Evolutionary conservation across 805 yeast genomes (phyloP), one percentile per base, ranked within the genome.

Genomic region (Brettanomyces bruxellensis): DNA sequence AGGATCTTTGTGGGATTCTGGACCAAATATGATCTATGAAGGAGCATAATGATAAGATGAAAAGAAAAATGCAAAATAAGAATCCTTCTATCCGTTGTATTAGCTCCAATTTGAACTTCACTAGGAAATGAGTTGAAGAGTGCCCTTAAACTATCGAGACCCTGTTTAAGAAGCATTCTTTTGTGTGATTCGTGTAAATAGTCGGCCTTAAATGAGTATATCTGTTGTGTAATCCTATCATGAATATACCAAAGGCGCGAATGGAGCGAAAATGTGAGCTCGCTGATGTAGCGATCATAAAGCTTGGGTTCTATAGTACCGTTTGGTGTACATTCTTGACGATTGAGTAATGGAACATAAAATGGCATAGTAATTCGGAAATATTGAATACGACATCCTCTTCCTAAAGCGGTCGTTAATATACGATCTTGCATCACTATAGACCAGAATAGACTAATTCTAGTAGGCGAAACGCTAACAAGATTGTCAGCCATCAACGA

Each of bases 351-450:
- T 12, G 63, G 60, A 4, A 55, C 48, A 42, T 58, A 56, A 41
- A 58, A 61, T 1, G 67, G 64, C 1, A 64, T 50, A 11, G 48
- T 50, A n/a, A 62, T 60, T 40, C 67, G 54, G 40, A 60, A 64
- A 43, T 61, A 59, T 43, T 60, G 69, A 9, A 64, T 56, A 14
- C 68, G 53, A 25, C 64, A 59, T 22, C 67, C 68, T 37, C 68
- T 51, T 1, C 68, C 68, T 24, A 64, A 47, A 1, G 58, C 66
- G 41, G 64, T 58, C 1, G 68, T 61, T 5, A 64, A 57, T 23
- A 62, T 50, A 35, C 68, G 49, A 46, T 64, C 68, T 45, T 64
- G 68, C 28, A 62, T 34, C 4, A 62, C 47, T 4, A 64, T 54
- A 3, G 66, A 59, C 68, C 68, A 64, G 44, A 58, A 57, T n/a